Conservation (phyloP, 768 basidiomycete species). For the Termitomyces sp. region DNA sequence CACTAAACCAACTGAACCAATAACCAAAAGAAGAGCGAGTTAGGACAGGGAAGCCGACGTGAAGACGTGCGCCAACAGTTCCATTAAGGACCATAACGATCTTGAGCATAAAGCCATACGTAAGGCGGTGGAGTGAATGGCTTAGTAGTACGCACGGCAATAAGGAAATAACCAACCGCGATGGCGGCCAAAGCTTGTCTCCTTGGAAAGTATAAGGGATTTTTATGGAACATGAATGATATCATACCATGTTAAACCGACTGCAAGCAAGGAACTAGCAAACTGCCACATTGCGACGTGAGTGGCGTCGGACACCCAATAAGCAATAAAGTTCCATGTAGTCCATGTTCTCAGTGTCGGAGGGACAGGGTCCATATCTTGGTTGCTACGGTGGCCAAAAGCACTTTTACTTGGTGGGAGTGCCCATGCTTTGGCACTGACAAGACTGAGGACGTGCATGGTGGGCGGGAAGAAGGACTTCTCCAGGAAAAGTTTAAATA, state of each 20-base stretch:
- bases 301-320: constrained; percentile 52
- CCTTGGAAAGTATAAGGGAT: constrained; percentile 26
- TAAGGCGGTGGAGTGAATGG: neutral
- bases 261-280: constrained; percentile 68
- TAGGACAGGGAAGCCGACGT: constrained; percentile 71
- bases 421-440: constrained; percentile 17
- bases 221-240: neutral
- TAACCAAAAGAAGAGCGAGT: constrained; percentile 86
- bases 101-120: constrained; percentile 1
- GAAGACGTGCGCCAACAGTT: constrained; percentile 69
- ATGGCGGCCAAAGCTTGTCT: constrained; percentile 65
- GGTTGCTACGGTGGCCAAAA: constrained; percentile 58
- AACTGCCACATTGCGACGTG: constrained; percentile 52
- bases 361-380: constrained; percentile 76
- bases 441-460: neutral
- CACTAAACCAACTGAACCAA: constrained; percentile 85
- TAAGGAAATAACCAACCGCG: constrained; percentile 66
- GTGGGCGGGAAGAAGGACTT: neutral
- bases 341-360: constrained; percentile 58
- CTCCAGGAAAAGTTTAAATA: neutral
- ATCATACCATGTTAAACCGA: constrained; percentile 64
- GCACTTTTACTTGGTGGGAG: constrained; percentile 57
- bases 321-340: constrained; percentile 60
- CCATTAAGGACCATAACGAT: constrained; percentile 75
- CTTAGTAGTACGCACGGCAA: constrained; percentile 36